Percentiles rank a stretch among this genome's conserved stretches.
Conservation (phyloP, 331 rosid genomes). For the Malus hybrid region DNA sequence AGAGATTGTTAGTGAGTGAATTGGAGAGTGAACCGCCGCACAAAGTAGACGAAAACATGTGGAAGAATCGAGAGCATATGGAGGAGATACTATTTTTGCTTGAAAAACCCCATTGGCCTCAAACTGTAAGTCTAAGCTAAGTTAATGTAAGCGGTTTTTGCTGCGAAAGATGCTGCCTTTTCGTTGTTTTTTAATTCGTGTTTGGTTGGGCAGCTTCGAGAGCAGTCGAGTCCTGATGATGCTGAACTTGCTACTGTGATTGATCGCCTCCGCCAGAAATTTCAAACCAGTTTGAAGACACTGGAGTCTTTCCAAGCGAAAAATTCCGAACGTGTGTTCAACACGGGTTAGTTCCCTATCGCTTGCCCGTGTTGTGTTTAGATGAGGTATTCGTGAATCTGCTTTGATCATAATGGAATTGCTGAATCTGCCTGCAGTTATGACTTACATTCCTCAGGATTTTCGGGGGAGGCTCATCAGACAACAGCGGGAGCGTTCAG, state of each 20-base stretch:
- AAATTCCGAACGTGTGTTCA: constrained; percentile 81
- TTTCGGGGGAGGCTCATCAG: constrained; percentile 87
- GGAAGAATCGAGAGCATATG: constrained; percentile 91
- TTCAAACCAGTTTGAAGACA: constrained; percentile 33
- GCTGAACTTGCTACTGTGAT: constrained; percentile 37
- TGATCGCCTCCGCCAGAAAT: constrained; percentile 47
- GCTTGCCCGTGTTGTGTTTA: not conserved
- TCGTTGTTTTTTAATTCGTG: not conserved
- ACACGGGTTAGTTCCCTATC: constrained; percentile 47
- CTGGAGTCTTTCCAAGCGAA: constrained; percentile 73
- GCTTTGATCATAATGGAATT: not conserved
- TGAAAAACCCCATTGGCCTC: constrained; percentile 63
- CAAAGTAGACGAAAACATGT: constrained; percentile 93
- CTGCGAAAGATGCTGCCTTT: not conserved
- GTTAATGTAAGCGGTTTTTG: not conserved
- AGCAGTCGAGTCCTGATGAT: constrained; percentile 39
- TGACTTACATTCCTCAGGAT: constrained; percentile 99
- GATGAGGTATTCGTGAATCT: not conserved
- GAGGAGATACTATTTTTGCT: constrained; percentile 74
- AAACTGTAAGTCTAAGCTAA: constrained; percentile 32
- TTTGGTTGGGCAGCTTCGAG: constrained; percentile 49
- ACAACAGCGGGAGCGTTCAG: constrained; percentile 92
- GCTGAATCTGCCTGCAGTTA: constrained; percentile 46
- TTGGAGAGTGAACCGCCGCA: constrained; percentile 63
- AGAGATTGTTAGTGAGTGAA: constrained; percentile 45